Evolutionary conservation across 2,329 filamentous ascomycete genomes (phyloP), one percentile per base, ranked within the genome.

Genomic region (Aspergillus phoenicis): DNA sequence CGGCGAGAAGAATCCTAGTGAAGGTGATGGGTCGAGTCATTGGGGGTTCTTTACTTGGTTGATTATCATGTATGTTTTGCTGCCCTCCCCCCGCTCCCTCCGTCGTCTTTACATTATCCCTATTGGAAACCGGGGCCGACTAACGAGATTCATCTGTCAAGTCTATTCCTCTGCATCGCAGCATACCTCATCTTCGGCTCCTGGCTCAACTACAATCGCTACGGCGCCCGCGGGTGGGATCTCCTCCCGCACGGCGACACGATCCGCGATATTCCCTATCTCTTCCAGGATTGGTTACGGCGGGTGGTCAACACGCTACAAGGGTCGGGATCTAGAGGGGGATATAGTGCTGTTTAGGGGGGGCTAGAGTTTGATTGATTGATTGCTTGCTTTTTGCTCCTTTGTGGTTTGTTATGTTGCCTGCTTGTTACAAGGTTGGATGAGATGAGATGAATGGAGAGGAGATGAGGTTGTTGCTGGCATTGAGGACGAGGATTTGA

Each of bases 11-110:
- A 45, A 36, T 2, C 33, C 33, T 81, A 45, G 77, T 30, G 11
- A 76, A 20, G 67, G 73, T 41, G 66, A 72, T 45, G 75, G 79
- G 60, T 80, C 82, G 57, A 77, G 76, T 17, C 84, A 87, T 72
- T 98, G 94, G 95, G 95, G 95, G 1, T 95, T 97, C 82, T 98
- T 98, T 72, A 97, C 94, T 17, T 99, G 95, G 95, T 86, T 98
- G 71, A 86, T 98, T 68, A 88, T 99, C 68, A 87, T 98, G 93
- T 96, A 80, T 83, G 91, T 83, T 33, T 15, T 36, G 33, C 28
- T 20, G 20, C 47, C 59, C 43, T 54, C 52, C 51, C 36, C 20
- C 20, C 20, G 20, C 20, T 57, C 20, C 36, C 36, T 36, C 45
- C 53, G 28, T 26, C 24, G 26, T 52, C 30, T 30, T 57, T 43